A percentile compares a stretch with the other conserved stretches of the same genome.
Evolutionary conservation across 495 filamentous ascomycete genomes (phyloP).

Genomic region (Penicillium lagena): DNA sequence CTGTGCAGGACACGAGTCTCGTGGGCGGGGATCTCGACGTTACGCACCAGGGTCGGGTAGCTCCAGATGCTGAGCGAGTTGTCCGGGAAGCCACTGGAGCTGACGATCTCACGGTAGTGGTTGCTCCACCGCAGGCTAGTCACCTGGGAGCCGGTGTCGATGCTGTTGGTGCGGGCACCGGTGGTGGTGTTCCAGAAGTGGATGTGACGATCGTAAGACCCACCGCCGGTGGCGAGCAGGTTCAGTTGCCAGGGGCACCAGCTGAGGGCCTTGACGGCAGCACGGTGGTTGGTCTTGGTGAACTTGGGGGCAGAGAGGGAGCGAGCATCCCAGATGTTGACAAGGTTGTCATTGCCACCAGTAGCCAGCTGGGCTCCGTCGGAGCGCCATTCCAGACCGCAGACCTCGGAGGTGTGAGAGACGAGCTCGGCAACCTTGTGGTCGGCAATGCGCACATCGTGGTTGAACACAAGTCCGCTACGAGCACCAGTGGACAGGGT

Average conservation of each 20-base stretch:
- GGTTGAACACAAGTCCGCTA: constrained; percentile 95
- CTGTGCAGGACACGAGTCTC: constrained; percentile 95
- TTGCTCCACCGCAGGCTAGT: constrained; percentile 93
- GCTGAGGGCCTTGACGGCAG: constrained; percentile 93
- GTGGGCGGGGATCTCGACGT: constrained; percentile 98
- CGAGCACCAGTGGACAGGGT: constrained; percentile 90
- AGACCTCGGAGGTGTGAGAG: constrained; percentile 95
- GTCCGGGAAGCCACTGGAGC: constrained; percentile 95
- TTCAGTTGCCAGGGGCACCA: constrained; percentile 99
- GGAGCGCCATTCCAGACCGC: constrained; percentile 92
- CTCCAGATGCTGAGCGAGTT: constrained; percentile 98
- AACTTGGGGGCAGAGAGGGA: constrained; percentile 91
- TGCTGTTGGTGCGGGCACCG: constrained; percentile 94
- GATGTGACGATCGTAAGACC: constrained; percentile 94
- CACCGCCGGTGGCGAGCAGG: constrained; percentile 91
- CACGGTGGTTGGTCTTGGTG: constrained; percentile 98
- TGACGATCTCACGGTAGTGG: constrained; percentile 95
- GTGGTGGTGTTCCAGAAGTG: constrained; percentile 99
- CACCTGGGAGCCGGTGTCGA: constrained; percentile 95
- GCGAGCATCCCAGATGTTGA: constrained; percentile 97
- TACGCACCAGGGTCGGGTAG: constrained; percentile 92
- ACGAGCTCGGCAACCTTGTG: constrained; percentile 97
- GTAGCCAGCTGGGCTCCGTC: constrained; percentile 96
- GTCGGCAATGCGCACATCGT: constrained; percentile 94
- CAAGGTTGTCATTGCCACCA: constrained; percentile 96